Evolutionary conservation across 257 asterid species (phyloP), one percentile per base, ranked within the genome.

Genomic region (Linaria vulgaris): DNA sequence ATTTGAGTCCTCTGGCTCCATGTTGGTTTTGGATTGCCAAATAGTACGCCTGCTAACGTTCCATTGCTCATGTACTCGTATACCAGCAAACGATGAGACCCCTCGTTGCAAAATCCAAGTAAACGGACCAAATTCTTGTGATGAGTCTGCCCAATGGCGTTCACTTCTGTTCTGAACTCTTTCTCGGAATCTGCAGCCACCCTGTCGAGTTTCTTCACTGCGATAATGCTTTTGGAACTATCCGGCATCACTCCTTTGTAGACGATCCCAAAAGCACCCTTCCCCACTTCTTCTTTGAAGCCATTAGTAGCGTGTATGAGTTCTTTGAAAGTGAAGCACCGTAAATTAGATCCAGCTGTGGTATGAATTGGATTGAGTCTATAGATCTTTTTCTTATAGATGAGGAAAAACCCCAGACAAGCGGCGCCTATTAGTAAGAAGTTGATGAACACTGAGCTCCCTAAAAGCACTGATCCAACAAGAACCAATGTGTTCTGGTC

Each of bases 241-340:
- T 15, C 50, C 1, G 38, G 61, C 9, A 73, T 20, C 3, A 24
- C 61, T 5, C 95, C 95, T 76, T 76, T 84, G 57, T 79, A 87
- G 0, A 87, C 95, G 3, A 76, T 67, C 10, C 87, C 87, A 52
- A 82, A 87, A 0, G 95, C 83, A 1, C 92, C 92, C 51, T 85
- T 69, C 8, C 91, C 95, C 16, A 75, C 24, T 51, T 79, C 83
- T 61, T 83, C 77, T 17, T 70, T 66, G 50, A 83, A 83, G 5
- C 75, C 80, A 17, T 68, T 50, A 0, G 84, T 80, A 9, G 84
- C 86, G n/a, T 72, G 67, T 39, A 46, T 69, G 1, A 83, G 79
- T 46, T 78, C 86, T 54, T 71, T 66, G 47, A 65, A 80, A n/a
- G 80, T 70, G 56, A 77, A 75, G 20, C 66, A 68, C 3, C 79